Percentiles rank a stretch among this genome's conserved stretches.
phyloP scores from a whole-genome alignment of 2,329 filamentous ascomycete genomes.

The Aspergillus phoenicis region DNA sequence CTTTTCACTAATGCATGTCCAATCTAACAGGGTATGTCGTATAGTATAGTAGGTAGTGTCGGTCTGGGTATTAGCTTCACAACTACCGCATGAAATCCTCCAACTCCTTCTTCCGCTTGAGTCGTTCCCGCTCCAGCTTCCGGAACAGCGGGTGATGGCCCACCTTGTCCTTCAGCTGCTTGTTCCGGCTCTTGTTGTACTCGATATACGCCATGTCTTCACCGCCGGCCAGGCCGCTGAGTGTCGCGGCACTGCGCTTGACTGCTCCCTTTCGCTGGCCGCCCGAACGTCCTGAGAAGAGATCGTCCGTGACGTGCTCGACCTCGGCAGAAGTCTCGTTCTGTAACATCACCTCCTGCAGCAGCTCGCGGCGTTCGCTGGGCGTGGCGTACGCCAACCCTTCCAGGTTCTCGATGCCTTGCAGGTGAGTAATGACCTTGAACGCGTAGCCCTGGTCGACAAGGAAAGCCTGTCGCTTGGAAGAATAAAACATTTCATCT shows the following conservation, averaged over 20 bases:
- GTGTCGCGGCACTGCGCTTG: slow-evolving; percentile 77
- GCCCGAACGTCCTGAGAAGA: slow-evolving; percentile 62
- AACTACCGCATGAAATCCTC: slow-evolving; percentile 30
- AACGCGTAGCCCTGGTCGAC: slow-evolving; percentile 98
- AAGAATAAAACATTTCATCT: slow-evolving; percentile 96
- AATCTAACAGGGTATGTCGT: too few relatives aligned
- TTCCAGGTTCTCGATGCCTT: slow-evolving; percentile 83
- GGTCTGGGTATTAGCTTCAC: not conserved
- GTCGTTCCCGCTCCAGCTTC: slow-evolving; percentile 65
- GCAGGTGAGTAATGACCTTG: slow-evolving; percentile 95
- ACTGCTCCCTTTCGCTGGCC: slow-evolving; percentile 60
- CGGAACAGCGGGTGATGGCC: slow-evolving; percentile 65
- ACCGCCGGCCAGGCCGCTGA: slow-evolving; percentile 84
- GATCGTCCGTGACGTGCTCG: slow-evolving; percentile 69
- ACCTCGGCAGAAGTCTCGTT: slow-evolving; percentile 73
- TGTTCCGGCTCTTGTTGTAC: slow-evolving; percentile 73
- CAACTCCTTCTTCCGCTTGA: slow-evolving; percentile 56
- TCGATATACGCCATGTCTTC: slow-evolving; percentile 97
- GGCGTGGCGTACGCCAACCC: slow-evolving; percentile 79
- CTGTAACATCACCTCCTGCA: slow-evolving; percentile 86
- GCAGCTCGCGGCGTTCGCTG: slow-evolving; percentile 77
- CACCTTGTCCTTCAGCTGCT: slow-evolving; percentile 64
- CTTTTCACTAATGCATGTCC: too few relatives aligned
- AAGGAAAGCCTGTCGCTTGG: slow-evolving; percentile 93
- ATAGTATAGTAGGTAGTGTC: not conserved